A percentile compares a stretch with the other conserved stretches of the same genome.
phyloP scores from a whole-genome alignment of 1,284 basidiomycete genomes.

The Cutaneotrichosporon arboriforme region DNA sequence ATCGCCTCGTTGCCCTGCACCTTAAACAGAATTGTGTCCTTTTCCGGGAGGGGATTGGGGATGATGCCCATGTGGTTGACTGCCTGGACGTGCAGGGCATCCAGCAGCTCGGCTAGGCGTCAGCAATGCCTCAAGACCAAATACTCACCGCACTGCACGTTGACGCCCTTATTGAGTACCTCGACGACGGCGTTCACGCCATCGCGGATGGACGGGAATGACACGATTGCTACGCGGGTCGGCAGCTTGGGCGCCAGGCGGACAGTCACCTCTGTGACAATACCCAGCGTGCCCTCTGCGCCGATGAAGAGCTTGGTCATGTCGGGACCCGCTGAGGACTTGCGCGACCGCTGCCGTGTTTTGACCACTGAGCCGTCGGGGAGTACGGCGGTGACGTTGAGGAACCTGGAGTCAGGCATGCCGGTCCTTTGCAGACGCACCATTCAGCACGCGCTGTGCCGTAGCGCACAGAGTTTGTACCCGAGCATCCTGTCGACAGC shows the following conservation, averaged over 20 bases:
- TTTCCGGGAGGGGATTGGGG: slow-evolving; percentile 57
- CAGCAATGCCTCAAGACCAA: not conserved
- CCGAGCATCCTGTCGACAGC: slow-evolving; percentile 63
- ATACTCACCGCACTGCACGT: slow-evolving; percentile 38
- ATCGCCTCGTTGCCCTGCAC: slow-evolving; percentile 57
- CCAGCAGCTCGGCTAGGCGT: slow-evolving; percentile 65
- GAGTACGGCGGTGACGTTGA: slow-evolving; percentile 64
- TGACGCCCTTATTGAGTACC: slow-evolving; percentile 56
- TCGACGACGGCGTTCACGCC: slow-evolving; percentile 60
- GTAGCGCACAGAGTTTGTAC: slow-evolving; percentile 78
- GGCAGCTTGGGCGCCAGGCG: slow-evolving; percentile 69
- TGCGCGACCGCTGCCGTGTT: slow-evolving; percentile 74
- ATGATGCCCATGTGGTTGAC: slow-evolving; percentile 58
- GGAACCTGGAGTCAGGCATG: slow-evolving; percentile 8
- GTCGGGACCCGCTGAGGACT: slow-evolving; percentile 86
- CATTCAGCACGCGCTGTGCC: slow-evolving; percentile 75
- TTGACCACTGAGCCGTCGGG: slow-evolving; percentile 87
- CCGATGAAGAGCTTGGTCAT: slow-evolving; percentile 86
- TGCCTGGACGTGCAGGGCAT: slow-evolving; percentile 62
- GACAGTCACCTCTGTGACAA: slow-evolving; percentile 83
- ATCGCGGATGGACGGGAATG: slow-evolving; percentile 50
- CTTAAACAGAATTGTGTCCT: slow-evolving; percentile 76
- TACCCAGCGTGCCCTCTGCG: slow-evolving; percentile 85
- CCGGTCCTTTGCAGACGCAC: slow-evolving; percentile 50
- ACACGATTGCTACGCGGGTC: slow-evolving; percentile 53